Evolutionary conservation across 306 rosid genomes (phyloP).

Genomic region (Pueraria montana): DNA sequence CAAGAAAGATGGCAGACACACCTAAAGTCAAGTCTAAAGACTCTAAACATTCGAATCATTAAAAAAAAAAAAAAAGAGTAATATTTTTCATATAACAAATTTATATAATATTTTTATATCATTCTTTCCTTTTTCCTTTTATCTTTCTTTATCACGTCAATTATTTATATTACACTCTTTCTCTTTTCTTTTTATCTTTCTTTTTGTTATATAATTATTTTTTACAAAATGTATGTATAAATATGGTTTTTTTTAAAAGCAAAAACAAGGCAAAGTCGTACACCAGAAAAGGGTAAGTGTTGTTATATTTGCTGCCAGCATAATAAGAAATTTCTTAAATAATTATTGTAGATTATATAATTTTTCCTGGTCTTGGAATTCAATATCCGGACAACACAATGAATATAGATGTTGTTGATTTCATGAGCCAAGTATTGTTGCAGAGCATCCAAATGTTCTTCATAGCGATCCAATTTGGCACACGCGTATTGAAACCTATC

Average conservation of each 20-base stretch:
- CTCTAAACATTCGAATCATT: background rate
- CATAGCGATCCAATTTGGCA: too few species aligned
- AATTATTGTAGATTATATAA: background rate
- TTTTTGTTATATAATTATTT: too few species aligned
- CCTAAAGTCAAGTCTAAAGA: background rate
- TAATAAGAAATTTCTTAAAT: background rate
- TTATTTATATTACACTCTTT: background rate
- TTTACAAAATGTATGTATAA: background rate
- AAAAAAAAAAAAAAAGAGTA: background rate
- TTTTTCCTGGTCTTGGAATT: background rate
- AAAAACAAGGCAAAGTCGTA: background rate
- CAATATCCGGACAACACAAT: background rate
- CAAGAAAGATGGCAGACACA: background rate
- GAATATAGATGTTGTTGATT: too few species aligned
- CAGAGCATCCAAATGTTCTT: too few species aligned
- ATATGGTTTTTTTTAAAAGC: too few species aligned
- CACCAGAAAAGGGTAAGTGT: background rate
- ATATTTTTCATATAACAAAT: too few species aligned
- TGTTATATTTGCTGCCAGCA: background rate
- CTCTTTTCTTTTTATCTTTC: too few species aligned
- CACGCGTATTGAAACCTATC: too few species aligned
- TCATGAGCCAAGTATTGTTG: too few species aligned
- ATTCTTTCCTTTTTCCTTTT: too few species aligned
- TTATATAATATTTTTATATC: too few species aligned
- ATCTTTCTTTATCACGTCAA: background rate